A percentile compares a stretch with the other conserved stretches of the same genome.
These are phyloP conservation scores for Chalaropsis ovoidea DNA, from an alignment of 2,329 filamentous ascomycete species.

Conservation along the genomic window DNA sequence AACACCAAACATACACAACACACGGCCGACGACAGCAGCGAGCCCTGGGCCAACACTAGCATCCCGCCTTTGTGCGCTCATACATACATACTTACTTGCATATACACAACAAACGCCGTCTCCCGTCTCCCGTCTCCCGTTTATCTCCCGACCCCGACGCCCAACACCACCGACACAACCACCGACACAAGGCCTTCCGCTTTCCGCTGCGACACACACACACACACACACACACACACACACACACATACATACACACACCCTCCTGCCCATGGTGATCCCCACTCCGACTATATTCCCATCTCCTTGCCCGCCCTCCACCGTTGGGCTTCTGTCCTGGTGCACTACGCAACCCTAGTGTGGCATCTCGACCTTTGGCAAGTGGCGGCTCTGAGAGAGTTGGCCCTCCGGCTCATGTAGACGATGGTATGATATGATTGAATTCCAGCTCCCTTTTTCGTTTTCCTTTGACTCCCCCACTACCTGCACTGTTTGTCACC, in stretches of 20 bases:
- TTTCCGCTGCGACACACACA: background rate
- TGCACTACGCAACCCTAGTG: slow-evolving; percentile 2
- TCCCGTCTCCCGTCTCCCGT: background rate
- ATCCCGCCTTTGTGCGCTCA: slow-evolving; percentile 1
- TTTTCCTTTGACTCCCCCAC: background rate
- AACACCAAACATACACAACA: background rate
- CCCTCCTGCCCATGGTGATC: background rate
- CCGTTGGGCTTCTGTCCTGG: background rate
- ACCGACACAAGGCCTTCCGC: background rate
- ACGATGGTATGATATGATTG: slow-evolving; percentile 26
- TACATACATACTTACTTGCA: slow-evolving; percentile 12
- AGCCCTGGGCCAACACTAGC: background rate
- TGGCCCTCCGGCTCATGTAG: slow-evolving; percentile 25
- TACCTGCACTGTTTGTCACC: background rate
- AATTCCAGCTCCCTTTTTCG: slow-evolving; percentile 12
- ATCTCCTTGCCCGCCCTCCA: background rate
- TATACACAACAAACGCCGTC: slow-evolving; percentile 1
- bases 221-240: too few relatives aligned
- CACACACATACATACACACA: too few relatives aligned
- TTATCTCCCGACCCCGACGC: background rate
- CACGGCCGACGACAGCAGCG: background rate
- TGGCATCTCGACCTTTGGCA: slow-evolving; percentile 13
- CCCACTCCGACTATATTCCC: background rate
- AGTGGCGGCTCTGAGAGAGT: slow-evolving; percentile 23
- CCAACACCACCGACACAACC: background rate